Base-by-base conservation (phyloP, 2,329 filamentous ascomycete genomes). In the Ophiostoma perfectum region DNA sequence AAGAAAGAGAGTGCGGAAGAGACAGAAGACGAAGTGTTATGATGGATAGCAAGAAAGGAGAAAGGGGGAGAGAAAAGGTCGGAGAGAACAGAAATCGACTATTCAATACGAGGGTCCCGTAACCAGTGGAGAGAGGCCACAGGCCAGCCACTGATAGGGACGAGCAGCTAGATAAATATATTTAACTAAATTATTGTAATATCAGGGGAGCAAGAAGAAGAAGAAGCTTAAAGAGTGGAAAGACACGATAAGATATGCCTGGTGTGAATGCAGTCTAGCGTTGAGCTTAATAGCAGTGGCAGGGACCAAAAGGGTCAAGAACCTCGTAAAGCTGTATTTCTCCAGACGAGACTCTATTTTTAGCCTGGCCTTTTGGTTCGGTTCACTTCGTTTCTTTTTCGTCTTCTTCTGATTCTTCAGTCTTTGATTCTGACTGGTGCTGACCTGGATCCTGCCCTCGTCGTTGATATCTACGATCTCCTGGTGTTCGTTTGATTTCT, bases 321-420 rank as follows among this genome's bases (percentile, higher is more conserved):
- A 38, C 55, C 27, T 60, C 27, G 36, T 60, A 38, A 60, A 38
- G 55, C 14, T 16, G 55, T 27, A 36, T 60, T 60, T 60, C 55
- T 60, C 55, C 55, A 60, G 18, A 60, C 27, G 55, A 39, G 4
- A n/a, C 55, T 39, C 55, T 60, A 60, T 60, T 60, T 60, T 60
- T 60, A 60, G 55, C 14, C 12, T 39, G 5, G 36, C 5, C 6
- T 60, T 38, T 60, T 36, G 55, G 38, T 60, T 55, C 55, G 27
- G 18, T 60, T 55, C 27, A 12, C 27, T 27, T 27, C 27, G 1
- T 27, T 27, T 27, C 27, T 27, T 27, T 27, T 27, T 27, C 27
- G 1, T 27, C 27, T 2, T 2, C 27, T 27, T 27, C 27, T 27
- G 27, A 2, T 27, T 27, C 27, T 27, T 27, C 2, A 27, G 27